Evolutionary conservation across 2,329 filamentous ascomycete species (phyloP).

Genomic region (Colletotrichum tamarilloi): DNA sequence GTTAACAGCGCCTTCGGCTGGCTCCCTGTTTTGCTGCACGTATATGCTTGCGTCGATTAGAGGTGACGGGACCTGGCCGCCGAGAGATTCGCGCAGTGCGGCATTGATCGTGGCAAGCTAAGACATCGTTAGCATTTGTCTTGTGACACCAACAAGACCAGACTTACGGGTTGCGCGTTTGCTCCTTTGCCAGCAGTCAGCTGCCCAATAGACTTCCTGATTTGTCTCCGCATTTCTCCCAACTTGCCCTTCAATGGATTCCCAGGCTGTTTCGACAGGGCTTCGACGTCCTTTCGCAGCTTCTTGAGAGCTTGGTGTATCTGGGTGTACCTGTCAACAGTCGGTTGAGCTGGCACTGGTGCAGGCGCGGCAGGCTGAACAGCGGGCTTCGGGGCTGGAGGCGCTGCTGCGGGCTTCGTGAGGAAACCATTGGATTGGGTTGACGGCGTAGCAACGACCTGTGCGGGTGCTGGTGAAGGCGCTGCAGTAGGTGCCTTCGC

Average conservation of each 20-base stretch:
- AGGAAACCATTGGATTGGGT: slow-evolving; percentile 16
- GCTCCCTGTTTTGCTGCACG: slow-evolving; percentile 57
- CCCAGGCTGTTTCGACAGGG: slow-evolving; percentile 59
- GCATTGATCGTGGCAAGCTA: slow-evolving; percentile 59
- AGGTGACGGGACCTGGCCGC: slow-evolving; percentile 61
- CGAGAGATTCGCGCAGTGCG: slow-evolving; percentile 65
- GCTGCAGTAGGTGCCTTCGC: slow-evolving; percentile 35
- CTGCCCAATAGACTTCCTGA: slow-evolving; percentile 80
- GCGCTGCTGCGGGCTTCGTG: slow-evolving; percentile 22
- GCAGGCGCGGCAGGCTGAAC: slow-evolving; percentile 5
- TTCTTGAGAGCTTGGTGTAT: slow-evolving; percentile 78
- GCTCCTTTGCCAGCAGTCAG: slow-evolving; percentile 72
- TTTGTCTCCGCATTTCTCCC: slow-evolving; percentile 77
- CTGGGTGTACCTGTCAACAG: slow-evolving; percentile 58
- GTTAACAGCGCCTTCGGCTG: slow-evolving; percentile 59
- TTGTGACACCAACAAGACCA: not conserved
- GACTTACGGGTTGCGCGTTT: slow-evolving; percentile 60
- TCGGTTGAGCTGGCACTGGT: not conserved
- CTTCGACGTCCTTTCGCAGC: slow-evolving; percentile 71
- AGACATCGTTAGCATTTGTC: slow-evolving; percentile 24
- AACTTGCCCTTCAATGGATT: slow-evolving; percentile 71
- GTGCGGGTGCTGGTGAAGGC: slow-evolving; percentile 12
- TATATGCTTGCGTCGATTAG: slow-evolving; percentile 66
- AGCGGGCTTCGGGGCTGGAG: slow-evolving; percentile 19
- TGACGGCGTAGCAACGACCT: slow-evolving; percentile 20